Conservation (phyloP, 2,329 filamentous ascomycete genomes). For the Fusarium secorum region DNA sequence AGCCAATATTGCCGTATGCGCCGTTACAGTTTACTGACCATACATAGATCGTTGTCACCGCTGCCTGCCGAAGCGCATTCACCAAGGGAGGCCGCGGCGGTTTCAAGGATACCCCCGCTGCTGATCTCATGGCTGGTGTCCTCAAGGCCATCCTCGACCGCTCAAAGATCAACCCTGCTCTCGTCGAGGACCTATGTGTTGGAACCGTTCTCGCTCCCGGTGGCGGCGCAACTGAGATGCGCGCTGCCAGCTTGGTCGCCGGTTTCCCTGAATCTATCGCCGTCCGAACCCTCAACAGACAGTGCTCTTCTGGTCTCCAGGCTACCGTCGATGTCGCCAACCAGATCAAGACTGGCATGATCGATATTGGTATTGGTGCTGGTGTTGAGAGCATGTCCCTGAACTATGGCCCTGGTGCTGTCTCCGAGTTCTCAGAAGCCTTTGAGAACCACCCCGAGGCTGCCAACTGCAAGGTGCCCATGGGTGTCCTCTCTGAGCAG, state of each 20-base stretch:
- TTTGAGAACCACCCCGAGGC: conserved; percentile 83
- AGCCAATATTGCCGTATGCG: background rate
- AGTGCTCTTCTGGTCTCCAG: conserved; percentile 93
- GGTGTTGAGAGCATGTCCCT: conserved; percentile 96
- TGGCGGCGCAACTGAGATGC: conserved; percentile 95
- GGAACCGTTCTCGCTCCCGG: conserved; percentile 91
- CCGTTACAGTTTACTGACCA: background rate
- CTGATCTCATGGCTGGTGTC: conserved; percentile 85
- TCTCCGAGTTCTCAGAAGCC: conserved; percentile 90
- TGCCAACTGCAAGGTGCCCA: conserved; percentile 96
- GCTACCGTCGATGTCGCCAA: conserved; percentile 95
- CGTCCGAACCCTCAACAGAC: conserved; percentile 89
- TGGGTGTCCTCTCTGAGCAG: conserved; percentile 91
- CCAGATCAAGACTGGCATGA: conserved; percentile 89
- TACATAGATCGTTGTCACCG: conserved; percentile 84
- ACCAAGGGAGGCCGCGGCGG: conserved; percentile 92
- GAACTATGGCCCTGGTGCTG: conserved; percentile 89
- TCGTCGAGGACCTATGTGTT: conserved; percentile 93
- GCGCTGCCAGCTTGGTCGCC: conserved; percentile 87
- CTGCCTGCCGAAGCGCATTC: conserved; percentile 88
- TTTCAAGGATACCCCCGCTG: conserved; percentile 92
- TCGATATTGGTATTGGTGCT: conserved; percentile 91
- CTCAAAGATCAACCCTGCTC: conserved; percentile 84
- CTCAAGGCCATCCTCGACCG: conserved; percentile 83
- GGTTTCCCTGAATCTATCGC: conserved; percentile 87